Base-by-base conservation (phyloP, 2,329 filamentous ascomycete genomes). In the Cercospora sojina region DNA sequence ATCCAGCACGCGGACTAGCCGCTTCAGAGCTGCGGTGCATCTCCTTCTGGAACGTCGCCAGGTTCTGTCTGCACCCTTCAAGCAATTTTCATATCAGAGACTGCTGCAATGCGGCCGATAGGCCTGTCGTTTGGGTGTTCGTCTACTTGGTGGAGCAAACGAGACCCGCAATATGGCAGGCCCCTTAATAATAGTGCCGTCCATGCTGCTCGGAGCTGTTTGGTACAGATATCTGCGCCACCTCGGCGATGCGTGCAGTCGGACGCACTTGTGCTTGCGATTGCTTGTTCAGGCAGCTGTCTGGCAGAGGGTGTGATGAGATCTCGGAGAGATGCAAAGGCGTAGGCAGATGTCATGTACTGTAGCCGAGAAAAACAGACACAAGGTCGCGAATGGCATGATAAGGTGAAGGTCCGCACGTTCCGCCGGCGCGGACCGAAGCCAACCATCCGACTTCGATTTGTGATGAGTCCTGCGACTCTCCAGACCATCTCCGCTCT, bases 121-220 rank as follows among this genome's bases (percentile, higher is more conserved):
- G 27, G 20, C 32, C 32, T 64, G 47, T 58, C 51, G 67, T 59
- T 64, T 61, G 61, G 29, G 9, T 58, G 60, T 64, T 53, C 66
- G 62, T 64, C 55, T 35, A 47, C 53, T 7, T 16, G 53, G 68
- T 68, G 68, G 68, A 68, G 64, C 64, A 61, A 23, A 27, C 23
- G 43, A 43, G 60, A 67, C 60, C 65, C 61, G 56, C 60, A 62
- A 6, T 31, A 29, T 23, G 38, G 64, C 64, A 62, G 64, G 53
- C 61, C 67, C 65, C 65, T 66, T 67, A 64, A 69, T 70, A 62
- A 62, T 32, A 60, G 49, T 64, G 35, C 53, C 43, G 49, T 64
- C 60, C 60, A 49, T 64, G 55, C 31, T 58, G 10, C 38, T 29
- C 53, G 20, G 64, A 47, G 47, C 20, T 38, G 62, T 35, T 49